Evolutionary conservation across 2,329 filamentous ascomycete genomes (phyloP), one percentile per base, ranked within the genome.

Genomic region (Chrysoporthe cubensis): DNA sequence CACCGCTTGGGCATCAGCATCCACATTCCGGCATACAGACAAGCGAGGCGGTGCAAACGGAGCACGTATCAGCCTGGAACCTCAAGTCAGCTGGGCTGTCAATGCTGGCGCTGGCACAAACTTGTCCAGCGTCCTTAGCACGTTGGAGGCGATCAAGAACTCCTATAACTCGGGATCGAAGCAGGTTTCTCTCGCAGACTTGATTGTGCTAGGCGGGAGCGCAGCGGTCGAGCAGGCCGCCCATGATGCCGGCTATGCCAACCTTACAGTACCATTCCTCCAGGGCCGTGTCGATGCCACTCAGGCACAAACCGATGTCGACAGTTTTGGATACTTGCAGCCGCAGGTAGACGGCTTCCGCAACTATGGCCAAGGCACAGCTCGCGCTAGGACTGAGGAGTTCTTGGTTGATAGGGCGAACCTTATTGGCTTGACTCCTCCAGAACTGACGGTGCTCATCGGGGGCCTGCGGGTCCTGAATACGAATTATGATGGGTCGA

Each of bases 31-130:
- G 70, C 86, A 88, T 73, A 86, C 88, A 72, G 91, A 94, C 83
- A 94, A 94, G 87, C 91, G 91, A 72, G 91, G 91, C 72, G 91
- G 91, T 75, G 91, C 91, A 80, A 94, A 94, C 74, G 91, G 91
- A 73, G 91, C 87, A 16, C 91, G 91, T 73, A 92, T 94, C 74
- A 89, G 90, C 44, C 89, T 94, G 13, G 82, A 85, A 70, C 91
- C 91, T 34, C 89, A 91, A 81, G 88, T 88, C 73, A 82, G 87
- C 78, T 94, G 91, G 91, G 80, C 87, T 75, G 85, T 89, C 76
- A 94, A 94, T 86, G 91, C 92, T 82, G 62, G 52, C 26, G 44
- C 54, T 26, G 63, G 63, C 43, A 58, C 56, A 1, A 58, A 91
- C 79, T 82, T 94, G 52, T 79, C 80, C 66, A 81, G 90, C 77